Base-by-base conservation (phyloP, 352 stramenopile species). In the Pseudoperonospora humuli region DNA sequence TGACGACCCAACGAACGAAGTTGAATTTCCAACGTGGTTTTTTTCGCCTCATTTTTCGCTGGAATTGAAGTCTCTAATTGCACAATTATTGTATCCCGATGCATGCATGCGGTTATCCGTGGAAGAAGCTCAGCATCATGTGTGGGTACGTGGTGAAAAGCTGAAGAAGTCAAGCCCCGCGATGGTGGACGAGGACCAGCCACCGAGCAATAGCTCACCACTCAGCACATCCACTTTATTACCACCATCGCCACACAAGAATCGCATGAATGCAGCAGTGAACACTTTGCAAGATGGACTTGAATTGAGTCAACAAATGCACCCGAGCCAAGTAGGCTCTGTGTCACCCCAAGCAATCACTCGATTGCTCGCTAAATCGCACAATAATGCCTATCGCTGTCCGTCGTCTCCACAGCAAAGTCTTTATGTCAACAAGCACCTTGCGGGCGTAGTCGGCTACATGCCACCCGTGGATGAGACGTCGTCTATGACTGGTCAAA, bases 1-100 rank as follows among this genome's bases (percentile, higher is more conserved):
- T 50, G 73, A 89, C 27, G 69, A 87, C 17, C 70, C 73, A 3
- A 69, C 54, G 4, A 51, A 77, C 24, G 70, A 75, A 13, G 55
- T 70, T n/a, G 58, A 80, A 15, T 95, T 89, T 35, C 81, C 84
- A 3, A 57, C 61, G 10, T 95, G 84, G 84, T 90, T 95, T 35
- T 95, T 91, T 24, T 75, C 84, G 1, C 18, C 64, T 8, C 74
- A 76, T 31, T 93, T 95, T 36, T 78, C 81, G 7, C 50, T 77
- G 18, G 76, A 90, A 36, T 54, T 81, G 21, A 93, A 90, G 53
- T 79, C 65, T 18, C 45, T 95, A 8, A 67, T 93, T 14, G 72
- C 76, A 0, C 78, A 86, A 52, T 47, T 95, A 21, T 46, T 95
- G 13, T 86, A 93, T 27, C 84, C 84, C 0, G 79, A 93, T 49